Conservation (phyloP, 2,329 filamentous ascomycete species). For the Colletotrichum lini region DNA sequence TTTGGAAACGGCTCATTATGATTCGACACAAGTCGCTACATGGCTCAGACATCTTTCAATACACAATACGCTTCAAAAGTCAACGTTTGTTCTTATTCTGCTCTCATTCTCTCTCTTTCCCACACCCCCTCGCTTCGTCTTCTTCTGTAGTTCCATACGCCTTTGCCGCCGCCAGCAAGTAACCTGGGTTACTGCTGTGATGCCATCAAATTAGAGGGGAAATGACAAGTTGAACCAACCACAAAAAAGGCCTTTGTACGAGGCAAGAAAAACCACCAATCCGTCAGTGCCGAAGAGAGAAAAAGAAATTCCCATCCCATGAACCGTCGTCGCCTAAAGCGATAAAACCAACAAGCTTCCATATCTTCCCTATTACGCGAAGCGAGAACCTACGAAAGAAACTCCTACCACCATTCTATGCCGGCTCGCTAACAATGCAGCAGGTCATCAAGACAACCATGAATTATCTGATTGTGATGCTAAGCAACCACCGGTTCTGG, state of each 20-base stretch:
- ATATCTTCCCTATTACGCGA: slow-evolving; percentile 36
- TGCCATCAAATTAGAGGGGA: slow-evolving; percentile 38
- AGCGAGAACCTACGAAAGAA: slow-evolving; percentile 25
- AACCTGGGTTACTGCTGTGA: slow-evolving; percentile 23
- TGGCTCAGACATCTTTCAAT: neutral
- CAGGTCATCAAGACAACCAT: slow-evolving; percentile 37
- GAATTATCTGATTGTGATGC: slow-evolving; percentile 31
- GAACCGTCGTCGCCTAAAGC: slow-evolving; percentile 26
- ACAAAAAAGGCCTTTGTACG: slow-evolving; percentile 7
- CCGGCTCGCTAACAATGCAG: slow-evolving; percentile 42
- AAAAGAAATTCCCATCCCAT: slow-evolving; percentile 15
- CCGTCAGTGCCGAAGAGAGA: slow-evolving; percentile 29
- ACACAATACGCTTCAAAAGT: slow-evolving; percentile 18
- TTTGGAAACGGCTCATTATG: too few relatives aligned
- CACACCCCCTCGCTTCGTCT: neutral
- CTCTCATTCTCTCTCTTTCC: neutral
- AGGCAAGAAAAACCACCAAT: slow-evolving; percentile 30
- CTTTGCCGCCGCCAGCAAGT: slow-evolving; percentile 33
- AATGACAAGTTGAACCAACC: slow-evolving; percentile 31
- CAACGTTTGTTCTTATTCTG: slow-evolving; percentile 17
- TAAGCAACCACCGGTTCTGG: slow-evolving; percentile 21
- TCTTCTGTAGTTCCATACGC: slow-evolving; percentile 38
- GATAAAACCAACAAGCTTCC: slow-evolving; percentile 37
- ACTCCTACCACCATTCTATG: slow-evolving; percentile 36
- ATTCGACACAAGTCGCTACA: too few relatives aligned